Base-by-base conservation (phyloP, 257 asterid genomes). In the Solanum raphanifolium region DNA sequence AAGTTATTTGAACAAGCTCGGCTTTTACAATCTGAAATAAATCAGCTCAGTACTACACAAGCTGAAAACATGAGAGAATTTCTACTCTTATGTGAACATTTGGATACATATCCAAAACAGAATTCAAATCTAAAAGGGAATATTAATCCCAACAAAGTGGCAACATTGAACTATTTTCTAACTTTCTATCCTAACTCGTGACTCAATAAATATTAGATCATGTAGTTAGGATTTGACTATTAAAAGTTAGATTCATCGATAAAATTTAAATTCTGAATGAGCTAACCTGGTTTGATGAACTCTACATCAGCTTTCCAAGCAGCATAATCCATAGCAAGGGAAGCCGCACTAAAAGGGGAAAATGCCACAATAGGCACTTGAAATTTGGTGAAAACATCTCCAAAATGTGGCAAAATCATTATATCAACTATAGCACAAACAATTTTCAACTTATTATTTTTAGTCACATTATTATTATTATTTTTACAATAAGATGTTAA, bases 361-460 rank as follows among this genome's bases (percentile, higher is more conserved):
- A 94, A 94, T 4, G 92, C 83, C 5, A 90, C 96, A 5, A 87
- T 16, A 6, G 94, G 98, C 31, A 94, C 87, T 1, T 83, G 89
- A 43, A 88, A 91, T 73, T 85, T 94, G 79, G 9, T 83, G 86
- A 95, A 95, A 2, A 92, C 88, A n/a, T 92, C 93, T 13, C 90
- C 91, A 89, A 95, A 93, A 96, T 95, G 0, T 41, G 60, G 92
- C 86, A 94, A 90, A 95, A 94, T 94, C 98, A 95, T 92, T 60
- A 93, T 92, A 74, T 95, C 98, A 86, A 94, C 86, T 71, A 94
- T 94, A 5, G 90, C 97, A 75, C 94, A 93, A 36, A 88, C 86
- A 73, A 95, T 94, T 79, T 89, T 88, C 31, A 87, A 34, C 11
- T 31, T 69, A 69, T 91, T 31, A 13, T 90, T 87, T 55, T 34